phyloP scores from a whole-genome alignment of 2,329 filamentous ascomycete species.

The Cytospora piceae region DNA sequence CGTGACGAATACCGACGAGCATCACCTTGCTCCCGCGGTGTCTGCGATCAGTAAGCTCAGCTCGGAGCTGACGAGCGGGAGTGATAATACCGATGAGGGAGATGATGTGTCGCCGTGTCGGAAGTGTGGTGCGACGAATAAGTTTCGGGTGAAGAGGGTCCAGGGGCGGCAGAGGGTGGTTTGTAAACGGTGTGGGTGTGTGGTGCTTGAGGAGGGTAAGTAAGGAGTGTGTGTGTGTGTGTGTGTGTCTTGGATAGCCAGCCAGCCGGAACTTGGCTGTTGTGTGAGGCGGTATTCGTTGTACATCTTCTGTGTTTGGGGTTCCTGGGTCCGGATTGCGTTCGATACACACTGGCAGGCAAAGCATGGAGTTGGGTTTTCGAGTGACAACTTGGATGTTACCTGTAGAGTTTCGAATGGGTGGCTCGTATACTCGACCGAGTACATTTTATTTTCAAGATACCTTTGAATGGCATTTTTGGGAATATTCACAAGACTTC shows the following conservation, averaged over 20 bases:
- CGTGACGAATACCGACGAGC: constrained; percentile 30
- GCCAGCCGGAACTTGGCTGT: background rate
- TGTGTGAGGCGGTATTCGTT: background rate
- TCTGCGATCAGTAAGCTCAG: constrained; percentile 61
- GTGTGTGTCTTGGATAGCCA: background rate
- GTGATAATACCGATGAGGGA: constrained; percentile 39
- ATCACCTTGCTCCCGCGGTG: constrained; percentile 38
- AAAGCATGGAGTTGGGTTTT: constrained; percentile 18
- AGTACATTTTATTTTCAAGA: background rate
- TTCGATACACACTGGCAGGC: background rate
- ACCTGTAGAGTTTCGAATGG: background rate
- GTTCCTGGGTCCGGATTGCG: background rate
- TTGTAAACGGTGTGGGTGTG: constrained; percentile 60
- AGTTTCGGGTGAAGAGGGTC: constrained; percentile 62
- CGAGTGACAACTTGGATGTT: background rate
- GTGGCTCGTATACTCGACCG: background rate
- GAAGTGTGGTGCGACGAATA: constrained; percentile 60
- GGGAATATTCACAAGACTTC: background rate
- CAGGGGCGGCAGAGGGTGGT: constrained; percentile 59
- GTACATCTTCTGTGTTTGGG: background rate
- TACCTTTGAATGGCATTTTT: background rate
- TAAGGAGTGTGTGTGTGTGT: background rate
- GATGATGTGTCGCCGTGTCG: constrained; percentile 57
- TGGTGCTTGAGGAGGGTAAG: constrained; percentile 30
- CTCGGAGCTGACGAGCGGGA: constrained; percentile 54